These are phyloP conservation scores for Pistacia integerrima DNA, from an alignment of 345 rosid genomes.

Conservation along the genomic window DNA sequence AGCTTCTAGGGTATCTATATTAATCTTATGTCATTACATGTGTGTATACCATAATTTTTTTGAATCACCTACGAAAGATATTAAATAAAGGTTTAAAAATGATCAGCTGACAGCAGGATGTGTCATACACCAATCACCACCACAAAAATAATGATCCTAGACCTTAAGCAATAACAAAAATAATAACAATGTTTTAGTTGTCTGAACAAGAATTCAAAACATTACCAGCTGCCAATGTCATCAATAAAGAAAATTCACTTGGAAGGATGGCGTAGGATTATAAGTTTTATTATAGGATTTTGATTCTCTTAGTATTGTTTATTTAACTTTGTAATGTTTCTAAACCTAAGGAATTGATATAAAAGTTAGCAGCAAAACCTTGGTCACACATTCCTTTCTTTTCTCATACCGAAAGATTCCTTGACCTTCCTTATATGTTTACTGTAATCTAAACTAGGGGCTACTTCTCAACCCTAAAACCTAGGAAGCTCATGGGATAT, in stretches of 20 bases:
- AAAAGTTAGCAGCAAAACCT: too few relatives aligned
- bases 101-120: not conserved
- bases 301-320: too few relatives aligned
- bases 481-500: too few relatives aligned
- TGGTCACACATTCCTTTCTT: too few relatives aligned
- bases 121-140: not conserved
- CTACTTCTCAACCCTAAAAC: too few relatives aligned
- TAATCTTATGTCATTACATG: not conserved
- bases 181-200: not conserved
- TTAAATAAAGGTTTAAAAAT: not conserved
- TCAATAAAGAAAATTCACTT: not conserved
- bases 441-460: too few relatives aligned
- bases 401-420: too few relatives aligned
- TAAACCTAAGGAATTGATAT: too few relatives aligned
- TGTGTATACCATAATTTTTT: not conserved
- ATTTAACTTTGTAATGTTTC: too few relatives aligned
- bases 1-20: not conserved
- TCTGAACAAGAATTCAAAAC: too few relatives aligned
- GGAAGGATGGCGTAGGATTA: not conserved
- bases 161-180: not conserved
- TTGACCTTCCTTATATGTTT: too few relatives aligned
- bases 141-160: not conserved
- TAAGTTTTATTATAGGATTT: not conserved
- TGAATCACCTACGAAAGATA: not conserved
- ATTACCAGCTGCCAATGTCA: not conserved